Percentiles rank a stretch among this genome's conserved stretches.
Evolutionary conservation across 768 basidiomycete species (phyloP).

Genomic region (Hebeloma cylindrosporum): DNA sequence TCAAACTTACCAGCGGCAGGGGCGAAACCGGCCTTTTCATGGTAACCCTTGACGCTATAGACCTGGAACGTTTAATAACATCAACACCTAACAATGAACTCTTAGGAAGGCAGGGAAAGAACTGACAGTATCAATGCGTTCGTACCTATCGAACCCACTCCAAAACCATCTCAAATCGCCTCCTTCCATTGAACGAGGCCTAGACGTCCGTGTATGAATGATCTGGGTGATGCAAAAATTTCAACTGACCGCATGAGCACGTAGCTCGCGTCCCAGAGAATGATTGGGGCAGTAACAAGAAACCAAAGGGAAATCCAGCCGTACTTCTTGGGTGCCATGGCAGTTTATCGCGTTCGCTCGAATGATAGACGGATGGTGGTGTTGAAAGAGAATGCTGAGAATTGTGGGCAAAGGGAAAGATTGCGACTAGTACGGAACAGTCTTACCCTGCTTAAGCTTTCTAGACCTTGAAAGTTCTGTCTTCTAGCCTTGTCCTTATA

Average conservation of each 20-base stretch:
- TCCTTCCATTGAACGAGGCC: slow-evolving; percentile 49
- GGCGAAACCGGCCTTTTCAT: slow-evolving; percentile 68
- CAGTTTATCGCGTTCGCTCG: too few relatives aligned
- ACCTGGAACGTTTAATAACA: slow-evolving; percentile 39
- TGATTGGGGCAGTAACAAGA: slow-evolving; percentile 45
- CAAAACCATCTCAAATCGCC: slow-evolving; percentile 87
- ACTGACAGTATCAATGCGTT: slow-evolving; percentile 43
- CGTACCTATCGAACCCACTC: slow-evolving; percentile 71
- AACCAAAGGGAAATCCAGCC: slow-evolving; percentile 15
- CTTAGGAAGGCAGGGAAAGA: slow-evolving; percentile 5
- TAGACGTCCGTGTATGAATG: slow-evolving; percentile 10
- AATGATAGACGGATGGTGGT: too few relatives aligned
- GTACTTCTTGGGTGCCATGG: slow-evolving; percentile 14
- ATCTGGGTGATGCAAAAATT: slow-evolving; percentile 20
- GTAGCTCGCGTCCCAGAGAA: slow-evolving; percentile 73
- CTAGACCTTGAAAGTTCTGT: slow-evolving; percentile 4
- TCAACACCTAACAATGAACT: slow-evolving; percentile 4
- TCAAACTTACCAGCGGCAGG: slow-evolving; percentile 63
- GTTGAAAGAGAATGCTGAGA: too few relatives aligned
- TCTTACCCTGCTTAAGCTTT: background rate
- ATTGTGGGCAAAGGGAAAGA: background rate
- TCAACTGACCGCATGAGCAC: slow-evolving; percentile 38
- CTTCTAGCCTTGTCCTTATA: slow-evolving; percentile 13
- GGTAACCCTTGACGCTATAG: slow-evolving; percentile 66
- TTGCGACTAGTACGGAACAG: background rate